Base-by-base conservation (phyloP, 495 filamentous ascomycete genomes). In the Aspergillus bridgeri region DNA sequence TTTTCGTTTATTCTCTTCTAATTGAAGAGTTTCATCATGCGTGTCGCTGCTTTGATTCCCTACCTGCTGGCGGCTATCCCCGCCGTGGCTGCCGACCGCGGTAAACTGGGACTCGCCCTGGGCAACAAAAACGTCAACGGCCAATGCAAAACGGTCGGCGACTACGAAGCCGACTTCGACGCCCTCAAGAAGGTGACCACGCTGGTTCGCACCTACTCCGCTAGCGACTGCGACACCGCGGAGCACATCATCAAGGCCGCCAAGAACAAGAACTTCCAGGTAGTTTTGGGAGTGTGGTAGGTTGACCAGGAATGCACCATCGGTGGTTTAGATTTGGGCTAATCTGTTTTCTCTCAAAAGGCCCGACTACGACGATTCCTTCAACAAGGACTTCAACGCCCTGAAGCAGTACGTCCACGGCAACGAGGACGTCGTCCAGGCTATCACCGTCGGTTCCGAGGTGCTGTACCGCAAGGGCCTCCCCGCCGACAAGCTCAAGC, bases 401-500 rank as follows among this genome's bases (percentile, higher is more conserved):
- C 72, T 90, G 20, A 75, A 77, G 60, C 76, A 81, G 56, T 72
- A 70, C 22, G 68, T 86, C 42, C 75, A 74, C 13, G 68, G 75
- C 57, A 78, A 85, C 69, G 74, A 75, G 60, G 80, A 83, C 58
- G 73, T 80, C 42, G 79, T 93, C 60, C 83, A 88, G 68, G 89
- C 84, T 55, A 83, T 91, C 61, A 93, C 89, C 11, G 88, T 92
- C 51, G 89, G 89, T 27, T 90, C 86, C 20, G 89, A 93, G 76
- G 77, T 79, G 27, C 75, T 93, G 29, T 93, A 92, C 78, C 86
- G 89, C 43, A 81, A 82, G 53, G 86, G 85, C 67, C 79, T 90
- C 67, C 89, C 81, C 38, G 89, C 82, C 18, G 66, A 74, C 8
- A 67, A 85, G 59, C 83, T 93, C 42, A 69, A 85, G 56, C 69